Base-by-base conservation (phyloP, 2,329 filamentous ascomycete species). In the Spiromastix sp. region DNA sequence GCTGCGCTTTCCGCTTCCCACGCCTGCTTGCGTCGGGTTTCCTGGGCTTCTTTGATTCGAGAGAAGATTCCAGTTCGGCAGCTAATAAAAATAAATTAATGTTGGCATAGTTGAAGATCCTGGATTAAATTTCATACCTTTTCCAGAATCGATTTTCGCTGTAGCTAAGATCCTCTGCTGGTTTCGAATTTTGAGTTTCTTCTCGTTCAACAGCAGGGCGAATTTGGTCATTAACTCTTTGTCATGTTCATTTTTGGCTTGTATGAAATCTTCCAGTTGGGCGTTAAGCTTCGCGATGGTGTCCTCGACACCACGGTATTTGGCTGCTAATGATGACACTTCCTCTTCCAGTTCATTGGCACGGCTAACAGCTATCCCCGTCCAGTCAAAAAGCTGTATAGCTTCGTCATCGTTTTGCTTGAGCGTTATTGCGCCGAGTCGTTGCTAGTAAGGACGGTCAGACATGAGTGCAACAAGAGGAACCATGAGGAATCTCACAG, bases 181-280 rank as follows among this genome's bases (percentile, higher is more conserved):
- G 45, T 77, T 74, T 32, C 75, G 59, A 32, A 79, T 77, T 49
- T 79, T 79, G 4, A 73, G 60, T 56, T 79, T 79, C 56, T 79
- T 79, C 42, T 71, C 67, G 39, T 79, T 79, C 6, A 79, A 55
- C 16, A 79, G 47, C 31, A 67, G 63, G 35, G 64, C 64, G 41
- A 77, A 77, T 48, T 74, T 75, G 37, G 63, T 59, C n/a, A 79
- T 52, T 42, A 79, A 54, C 30, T 68, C 64, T 12, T 67, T 61
- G 42, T 79, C 74, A 40, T 77, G 67, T 34, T 70, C 65, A 41
- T 59, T 57, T 46, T 78, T 79, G 2, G 68, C 66, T 39, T 60
- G 57, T 41, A 73, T 62, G n/a, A 79, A 62, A 33, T 75, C 70
- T 20, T 74, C 62, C 6, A 79, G 59, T 46, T 77, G 71, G 17